These are phyloP conservation scores for Daldinia decipiens DNA, from an alignment of 495 filamentous ascomycete genomes.

Conservation along the genomic window DNA sequence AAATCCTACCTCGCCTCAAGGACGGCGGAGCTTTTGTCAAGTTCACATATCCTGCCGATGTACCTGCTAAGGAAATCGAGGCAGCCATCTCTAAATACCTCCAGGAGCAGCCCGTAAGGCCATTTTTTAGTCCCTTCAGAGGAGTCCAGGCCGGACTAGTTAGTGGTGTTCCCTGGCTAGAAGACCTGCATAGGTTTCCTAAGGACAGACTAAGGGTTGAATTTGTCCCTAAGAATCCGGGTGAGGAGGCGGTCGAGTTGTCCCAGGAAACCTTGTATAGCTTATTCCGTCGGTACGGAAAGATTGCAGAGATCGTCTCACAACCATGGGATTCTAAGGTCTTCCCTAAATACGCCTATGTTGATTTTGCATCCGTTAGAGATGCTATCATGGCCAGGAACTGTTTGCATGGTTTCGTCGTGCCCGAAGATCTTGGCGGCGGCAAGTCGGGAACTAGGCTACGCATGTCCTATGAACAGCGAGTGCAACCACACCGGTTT, in stretches of 20 bases:
- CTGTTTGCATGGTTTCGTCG: constrained; percentile 86
- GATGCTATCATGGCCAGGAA: constrained; percentile 88
- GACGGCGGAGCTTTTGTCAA: constrained; percentile 96
- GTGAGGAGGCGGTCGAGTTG: constrained; percentile 74
- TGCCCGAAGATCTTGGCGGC: constrained; percentile 71
- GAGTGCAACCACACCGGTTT: constrained; percentile 77
- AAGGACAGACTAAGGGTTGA: constrained; percentile 80
- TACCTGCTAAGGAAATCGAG: constrained; percentile 69
- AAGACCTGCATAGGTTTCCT: constrained; percentile 88
- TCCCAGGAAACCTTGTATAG: constrained; percentile 87
- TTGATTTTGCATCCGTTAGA: constrained; percentile 76
- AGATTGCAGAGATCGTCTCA: constrained; percentile 79
- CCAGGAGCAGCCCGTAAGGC: constrained; percentile 75
- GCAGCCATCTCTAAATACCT: constrained; percentile 60
- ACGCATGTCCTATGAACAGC: constrained; percentile 82
- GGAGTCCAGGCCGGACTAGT: constrained; percentile 75
- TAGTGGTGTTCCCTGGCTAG: constrained; percentile 88
- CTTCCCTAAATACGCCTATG: constrained; percentile 76
- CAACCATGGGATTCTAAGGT: constrained; percentile 87
- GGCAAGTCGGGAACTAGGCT: constrained; percentile 78
- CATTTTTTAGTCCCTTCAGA: constrained; percentile 89
- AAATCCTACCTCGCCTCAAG: constrained; percentile 83
- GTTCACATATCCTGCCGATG: constrained; percentile 69
- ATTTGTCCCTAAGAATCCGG: constrained; percentile 76
- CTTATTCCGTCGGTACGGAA: constrained; percentile 90